These are phyloP conservation scores for Trichoderma asperelloides DNA, from an alignment of 495 filamentous ascomycete genomes.

Conservation along the genomic window DNA sequence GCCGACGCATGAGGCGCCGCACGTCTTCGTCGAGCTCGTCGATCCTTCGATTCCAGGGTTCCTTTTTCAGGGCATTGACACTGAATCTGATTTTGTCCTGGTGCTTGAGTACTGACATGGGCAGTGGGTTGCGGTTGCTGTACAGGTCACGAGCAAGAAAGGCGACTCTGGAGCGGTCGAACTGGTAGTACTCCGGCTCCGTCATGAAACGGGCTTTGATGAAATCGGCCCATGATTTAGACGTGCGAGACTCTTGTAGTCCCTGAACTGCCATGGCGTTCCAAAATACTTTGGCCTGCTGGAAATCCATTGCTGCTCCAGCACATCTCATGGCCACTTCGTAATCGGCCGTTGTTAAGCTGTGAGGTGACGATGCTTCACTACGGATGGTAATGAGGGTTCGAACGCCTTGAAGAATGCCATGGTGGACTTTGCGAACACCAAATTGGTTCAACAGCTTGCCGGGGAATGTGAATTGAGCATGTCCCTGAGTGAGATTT, in stretches of 20 bases:
- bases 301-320: conserved; percentile 23
- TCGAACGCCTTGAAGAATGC: conserved; percentile 17
- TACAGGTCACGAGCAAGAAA: conserved; percentile 24
- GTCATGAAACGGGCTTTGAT: conserved; percentile 28
- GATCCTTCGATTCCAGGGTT: conserved; percentile 8
- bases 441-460: conserved; percentile 24
- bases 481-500: conserved; percentile 19
- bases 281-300: conserved; percentile 10
- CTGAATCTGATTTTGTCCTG: conserved; percentile 20
- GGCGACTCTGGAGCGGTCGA: conserved; percentile 20
- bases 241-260: neutral
- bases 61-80: neutral
- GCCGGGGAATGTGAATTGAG: conserved; percentile 17
- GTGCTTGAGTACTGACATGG: neutral
- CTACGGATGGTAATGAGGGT: conserved; percentile 17
- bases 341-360: conserved; percentile 20
- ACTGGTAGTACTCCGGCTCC: conserved; percentile 25
- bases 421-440: conserved; percentile 20
- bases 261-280: conserved; percentile 1
- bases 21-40: conserved; percentile 9
- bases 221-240: conserved; percentile 20
- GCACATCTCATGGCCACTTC: conserved; percentile 24
- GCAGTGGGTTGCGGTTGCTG: neutral
- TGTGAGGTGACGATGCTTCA: neutral
- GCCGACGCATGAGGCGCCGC: conserved; percentile 1